Evolutionary conservation across 495 filamentous ascomycete genomes (phyloP), one percentile per base, ranked within the genome.

Genomic region (Haplographium delicatum): DNA sequence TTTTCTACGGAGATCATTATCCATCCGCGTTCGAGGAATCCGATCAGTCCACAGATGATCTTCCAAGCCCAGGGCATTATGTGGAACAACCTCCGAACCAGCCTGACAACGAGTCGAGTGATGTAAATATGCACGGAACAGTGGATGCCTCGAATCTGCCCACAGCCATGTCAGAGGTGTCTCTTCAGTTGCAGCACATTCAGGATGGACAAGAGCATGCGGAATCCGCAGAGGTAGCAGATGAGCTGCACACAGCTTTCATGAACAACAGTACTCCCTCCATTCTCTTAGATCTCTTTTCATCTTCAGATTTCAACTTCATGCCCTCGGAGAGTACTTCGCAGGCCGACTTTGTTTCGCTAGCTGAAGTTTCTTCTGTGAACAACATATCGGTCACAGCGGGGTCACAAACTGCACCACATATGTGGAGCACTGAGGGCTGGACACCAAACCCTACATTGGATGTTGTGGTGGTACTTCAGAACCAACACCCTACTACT

Each of bases 171-270:
- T 55, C 48, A 3, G 55, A 34, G 20, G 51, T 58, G 15, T 55
- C 55, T 25, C 41, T 39, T 13, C 55, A 62, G 44, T 30, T 58
- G 28, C 51, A 62, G 26, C 55, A 62, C 25, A n/a, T 62, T n/a
- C 59, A 62, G 42, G 55, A 58, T 46, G 51, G 37, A 18, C 55
- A 58, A 25, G 44, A 58, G 8, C 48, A 56, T 38, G 47, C 34
- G 5, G 54, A 54, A 27, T 31, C 53, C 11, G 42, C 15, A 10
- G 45, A 37, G 6, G 35, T 26, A 2, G 11, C 26, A 23, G 47
- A 50, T 20, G 47, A 44, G n/a, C 28, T 44, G 11, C 44, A 54
- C 20, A 28, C 20, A 5, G 22, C n/a, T 20, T 23, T 44, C 18
- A 8, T 16, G 11, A 40, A 53, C 19, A 44, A 54, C 28, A 60